phyloP scores from a whole-genome alignment of 139 green algal species.

The Asterochloris sp. region DNA sequence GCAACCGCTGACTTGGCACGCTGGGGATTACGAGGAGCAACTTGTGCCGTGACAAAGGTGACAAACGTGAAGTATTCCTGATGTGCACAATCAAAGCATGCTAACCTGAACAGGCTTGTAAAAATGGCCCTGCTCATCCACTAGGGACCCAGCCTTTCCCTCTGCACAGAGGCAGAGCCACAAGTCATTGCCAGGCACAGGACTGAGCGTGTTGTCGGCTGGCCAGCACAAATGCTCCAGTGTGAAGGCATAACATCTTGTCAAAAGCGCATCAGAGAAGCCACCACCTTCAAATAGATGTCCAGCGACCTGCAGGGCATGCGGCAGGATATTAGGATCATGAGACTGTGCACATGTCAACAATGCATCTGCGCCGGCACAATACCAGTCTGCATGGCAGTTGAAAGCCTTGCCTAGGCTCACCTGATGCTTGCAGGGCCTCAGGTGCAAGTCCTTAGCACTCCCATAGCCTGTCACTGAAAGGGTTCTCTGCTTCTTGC shows the following conservation, averaged over 20 bases:
- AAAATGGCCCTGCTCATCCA: slow-evolving; percentile 62
- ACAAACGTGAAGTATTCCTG: no score
- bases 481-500: no score
- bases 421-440: slow-evolving; percentile 51
- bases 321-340: background rate
- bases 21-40: background rate
- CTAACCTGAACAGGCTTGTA: slow-evolving; percentile 68
- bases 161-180: slow-evolving; percentile 35
- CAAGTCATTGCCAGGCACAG: background rate
- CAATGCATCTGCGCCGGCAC: background rate
- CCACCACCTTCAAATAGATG: slow-evolving; percentile 54
- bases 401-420: no score
- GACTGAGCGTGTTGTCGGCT: background rate
- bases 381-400: background rate
- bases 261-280: background rate
- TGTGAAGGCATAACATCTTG: background rate
- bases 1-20: background rate
- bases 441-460: slow-evolving; percentile 8
- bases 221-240: no score
- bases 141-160: slow-evolving; percentile 54
- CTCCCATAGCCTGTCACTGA: no score
- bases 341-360: background rate
- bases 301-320: slow-evolving; percentile 42
- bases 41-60: no score
- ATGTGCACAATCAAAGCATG: no score